phyloP scores from a whole-genome alignment of 2,329 filamentous ascomycete species.

The Tolypocladium cylindrosporum region DNA sequence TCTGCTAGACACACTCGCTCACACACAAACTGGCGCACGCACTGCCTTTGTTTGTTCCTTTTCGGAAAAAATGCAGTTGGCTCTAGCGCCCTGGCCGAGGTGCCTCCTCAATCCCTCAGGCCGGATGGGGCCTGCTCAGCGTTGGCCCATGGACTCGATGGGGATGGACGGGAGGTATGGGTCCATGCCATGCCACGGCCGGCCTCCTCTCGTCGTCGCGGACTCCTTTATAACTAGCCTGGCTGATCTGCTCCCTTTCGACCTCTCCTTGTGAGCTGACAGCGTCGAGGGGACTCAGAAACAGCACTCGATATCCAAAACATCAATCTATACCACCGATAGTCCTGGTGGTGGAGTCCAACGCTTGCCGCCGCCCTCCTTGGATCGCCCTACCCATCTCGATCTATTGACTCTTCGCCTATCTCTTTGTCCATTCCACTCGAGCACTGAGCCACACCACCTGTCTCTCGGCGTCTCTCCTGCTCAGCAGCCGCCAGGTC shows the following conservation, averaged over 20 bases:
- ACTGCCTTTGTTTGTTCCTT: background rate
- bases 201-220: background rate
- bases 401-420: conserved; percentile 12
- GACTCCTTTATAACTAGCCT: conserved; percentile 6
- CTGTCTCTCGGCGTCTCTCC: conserved; percentile 25
- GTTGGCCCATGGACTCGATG: background rate
- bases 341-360: conserved; percentile 10
- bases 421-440: conserved; percentile 22
- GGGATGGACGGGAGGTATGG: background rate
- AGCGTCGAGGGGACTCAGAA: conserved; percentile 9
- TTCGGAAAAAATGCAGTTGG: background rate
- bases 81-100: background rate
- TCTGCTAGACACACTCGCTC: background rate
- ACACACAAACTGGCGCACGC: background rate
- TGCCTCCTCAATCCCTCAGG: background rate
- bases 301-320: conserved; percentile 12
- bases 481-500: conserved; percentile 14
- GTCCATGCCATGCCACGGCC: background rate
- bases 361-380: conserved; percentile 8
- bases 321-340: conserved; percentile 14
- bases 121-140: background rate
- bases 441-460: conserved; percentile 16
- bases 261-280: conserved; percentile 2
- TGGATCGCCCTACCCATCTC: conserved; percentile 15
- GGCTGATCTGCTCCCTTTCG: conserved; percentile 7